Percentiles rank a stretch among this genome's conserved stretches.
These are phyloP conservation scores for Inosperma sp. DNA, from an alignment of 768 basidiomycete genomes.

Conservation along the genomic window DNA sequence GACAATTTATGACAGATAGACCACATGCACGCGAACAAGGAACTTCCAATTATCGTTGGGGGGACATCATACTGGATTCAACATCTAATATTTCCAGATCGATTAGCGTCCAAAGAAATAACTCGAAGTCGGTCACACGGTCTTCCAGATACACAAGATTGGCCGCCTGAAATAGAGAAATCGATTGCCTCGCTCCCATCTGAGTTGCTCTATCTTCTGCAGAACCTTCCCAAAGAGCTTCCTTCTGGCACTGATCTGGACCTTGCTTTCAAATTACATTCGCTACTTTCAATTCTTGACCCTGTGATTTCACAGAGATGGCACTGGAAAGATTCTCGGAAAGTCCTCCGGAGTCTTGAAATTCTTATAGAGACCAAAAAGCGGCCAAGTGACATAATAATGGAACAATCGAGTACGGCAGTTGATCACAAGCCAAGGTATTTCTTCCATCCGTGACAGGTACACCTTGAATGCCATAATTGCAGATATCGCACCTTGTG, in stretches of 20 bases:
- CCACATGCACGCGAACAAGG: constrained; percentile 55
- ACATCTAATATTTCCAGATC: constrained; percentile 85
- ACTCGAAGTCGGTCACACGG: constrained; percentile 7
- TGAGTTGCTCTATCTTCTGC: constrained; percentile 53
- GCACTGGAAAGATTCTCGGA: constrained; percentile 96
- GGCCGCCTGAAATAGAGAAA: constrained; percentile 37
- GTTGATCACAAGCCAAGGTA: constrained; percentile 49
- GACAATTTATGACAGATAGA: constrained; percentile 52
- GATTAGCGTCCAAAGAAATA: constrained; percentile 40
- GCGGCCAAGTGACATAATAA: constrained; percentile 62
- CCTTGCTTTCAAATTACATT: constrained; percentile 58
- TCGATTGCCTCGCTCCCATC: constrained; percentile 43
- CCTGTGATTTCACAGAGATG: constrained; percentile 71
- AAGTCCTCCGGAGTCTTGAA: constrained; percentile 74
- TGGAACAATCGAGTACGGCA: constrained; percentile 49
- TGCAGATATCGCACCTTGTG: constrained; percentile 77
- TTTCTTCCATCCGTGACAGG: no score
- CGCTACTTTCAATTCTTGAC: constrained; percentile 65
- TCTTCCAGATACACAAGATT: constrained; percentile 1
- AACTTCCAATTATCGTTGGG: constrained; percentile 87
- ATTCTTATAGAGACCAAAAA: constrained; percentile 70
- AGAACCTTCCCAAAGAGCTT: constrained; percentile 43
- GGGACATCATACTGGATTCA: constrained; percentile 98
- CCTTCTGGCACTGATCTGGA: constrained; percentile 59
- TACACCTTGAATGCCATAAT: no score